Evolutionary conservation across 768 basidiomycete species (phyloP), one percentile per base, ranked within the genome.

Genomic region (Rhodosporidiobolus sp.): DNA sequence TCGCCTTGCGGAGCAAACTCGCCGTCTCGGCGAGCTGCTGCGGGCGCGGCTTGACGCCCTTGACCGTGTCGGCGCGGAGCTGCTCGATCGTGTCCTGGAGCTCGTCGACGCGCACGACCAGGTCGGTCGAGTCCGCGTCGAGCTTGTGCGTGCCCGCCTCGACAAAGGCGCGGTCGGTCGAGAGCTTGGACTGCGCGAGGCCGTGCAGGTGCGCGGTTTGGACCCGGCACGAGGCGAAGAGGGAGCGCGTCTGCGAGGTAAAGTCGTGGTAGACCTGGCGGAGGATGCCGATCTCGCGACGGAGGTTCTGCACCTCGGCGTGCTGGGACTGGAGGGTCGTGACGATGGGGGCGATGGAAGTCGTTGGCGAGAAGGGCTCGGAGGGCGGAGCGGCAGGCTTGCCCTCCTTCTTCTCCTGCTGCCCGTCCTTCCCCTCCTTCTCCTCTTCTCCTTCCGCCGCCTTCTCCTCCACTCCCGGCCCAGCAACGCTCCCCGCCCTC

Each of bases 221-320:
- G 19, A 85, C 85, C 10, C 92, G 89, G 34, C 97, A 84, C 35
- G 87, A 84, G 22, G 85, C 85, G 53, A 97, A 86, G 9, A 91
- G 88, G 20, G 89, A 89, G 82, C 95, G 94, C 26, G 95, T 96
- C 80, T 89, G 87, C 77, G 88, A 88, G 85, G 93, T 89, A 80
- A 97, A 98, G 76, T 95, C 92, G 43, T 88, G 89, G 81, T 99
- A 97, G 35, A 96, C 83, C 82, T 98, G 95, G 7, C 94, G 87
- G 88, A 96, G 92, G 77, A 91, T 86, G 0, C 91, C 94, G 12
- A 99, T 84, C 79, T 98, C 96, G 1, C 94, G 88, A 20, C 96
- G 89, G 28, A 99, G 85, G 78, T 91, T 91, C 80, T 94, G 93
- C 22, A 98, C 89, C 78, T 96, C 94, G 81, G 95, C 92, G 79